Base-by-base conservation (phyloP, 139 green algal species). In the Picochlorum sp. region DNA sequence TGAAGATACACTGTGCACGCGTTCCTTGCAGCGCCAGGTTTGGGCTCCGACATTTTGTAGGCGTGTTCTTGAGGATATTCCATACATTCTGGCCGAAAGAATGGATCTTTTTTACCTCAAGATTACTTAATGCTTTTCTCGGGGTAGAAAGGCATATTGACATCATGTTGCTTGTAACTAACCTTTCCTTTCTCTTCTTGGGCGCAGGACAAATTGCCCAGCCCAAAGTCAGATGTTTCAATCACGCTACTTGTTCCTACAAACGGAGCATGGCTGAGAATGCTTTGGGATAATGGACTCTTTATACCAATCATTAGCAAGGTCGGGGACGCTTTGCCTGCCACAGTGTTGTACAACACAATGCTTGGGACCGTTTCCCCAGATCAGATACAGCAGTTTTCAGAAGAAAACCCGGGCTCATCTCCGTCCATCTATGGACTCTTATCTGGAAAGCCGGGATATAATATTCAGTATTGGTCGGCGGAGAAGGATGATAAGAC, bases 241-340 rank as follows among this genome's bases (percentile, higher is more conserved):
- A 47, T 72, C 15, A 72, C 70, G 8, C 28, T 77, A 4, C 57
- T 77, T 15, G 57, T 69, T 16, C 70, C 70, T 49, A 65, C 37
- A 44, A 77, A 77, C 49, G 34, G 28, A 20, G 70, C 70, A 4
- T 77, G 49, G 45, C 18, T 57, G 7, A 11, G 26, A 21, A 64
- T 77, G 23, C n/a, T 72, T 4, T 72, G 41, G 47, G 44, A 49
- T 20, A 72, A 77, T 38, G 70, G 69, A 37, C 50, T 52, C 11
- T 64, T 66, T 23, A 66, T 66, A 13, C 61, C 64, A 16, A 65
- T 60, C 14, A 21, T 70, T 4, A 21, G 14, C 20, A 44, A 44
- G 9, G 20, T 70, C 0, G 49, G n/a, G 6, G 64, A 70, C n/a
- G 23, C 28, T 15, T 23, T 70, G 4, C 23, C 23, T 4, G 47